Evolutionary conservation across 2,329 filamentous ascomycete species (phyloP), one percentile per base, ranked within the genome.

Genomic region (Nothopassalora personata): DNA sequence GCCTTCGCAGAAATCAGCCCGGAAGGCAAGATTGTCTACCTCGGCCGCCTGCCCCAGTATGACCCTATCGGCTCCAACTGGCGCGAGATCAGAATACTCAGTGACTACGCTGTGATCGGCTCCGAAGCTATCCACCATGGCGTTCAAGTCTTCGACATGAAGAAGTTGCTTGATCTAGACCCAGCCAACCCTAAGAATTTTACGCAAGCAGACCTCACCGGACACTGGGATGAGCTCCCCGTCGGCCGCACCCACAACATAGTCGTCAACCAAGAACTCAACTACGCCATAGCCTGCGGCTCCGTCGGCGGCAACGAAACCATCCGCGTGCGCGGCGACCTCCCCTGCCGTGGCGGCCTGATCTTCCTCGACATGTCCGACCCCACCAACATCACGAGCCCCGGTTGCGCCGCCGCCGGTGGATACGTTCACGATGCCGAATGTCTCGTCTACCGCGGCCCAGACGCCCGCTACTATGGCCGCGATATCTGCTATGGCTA

Each of bases 121-220:
- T 55, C 66, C 18, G 77, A 80, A 62, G 78, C 80, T 46, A 65
- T 69, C 53, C 69, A 76, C 64, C 83, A 86, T 70, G 81, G 81
- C 34, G 79, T 86, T 53, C 83, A 86, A 71, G 78, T 86, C 71
- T 86, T 86, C 66, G 83, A 86, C 72, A 79, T 85, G 81, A 79
- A 76, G 66, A 85, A 79, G 74, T 74, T 83, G 11, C 73, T 81
- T 54, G 71, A 73, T 36, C 68, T 83, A 56, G 73, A 79, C 68
- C 75, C 77, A 1, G 72, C 71, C 1, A 72, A 61, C 23, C 79
- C 75, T 10, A 71, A 68, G n/a, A 75, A 69, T 54, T 82, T 81
- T 60, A 66, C 68, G 68, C 75, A 76, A 39, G 62, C 57, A 11
- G 58, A 62, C 43, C 58, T 62, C 11, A 55, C 43, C 55, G 56